Conservation (phyloP, 2,329 filamentous ascomycete species). For the Hypoxylon sp. region DNA sequence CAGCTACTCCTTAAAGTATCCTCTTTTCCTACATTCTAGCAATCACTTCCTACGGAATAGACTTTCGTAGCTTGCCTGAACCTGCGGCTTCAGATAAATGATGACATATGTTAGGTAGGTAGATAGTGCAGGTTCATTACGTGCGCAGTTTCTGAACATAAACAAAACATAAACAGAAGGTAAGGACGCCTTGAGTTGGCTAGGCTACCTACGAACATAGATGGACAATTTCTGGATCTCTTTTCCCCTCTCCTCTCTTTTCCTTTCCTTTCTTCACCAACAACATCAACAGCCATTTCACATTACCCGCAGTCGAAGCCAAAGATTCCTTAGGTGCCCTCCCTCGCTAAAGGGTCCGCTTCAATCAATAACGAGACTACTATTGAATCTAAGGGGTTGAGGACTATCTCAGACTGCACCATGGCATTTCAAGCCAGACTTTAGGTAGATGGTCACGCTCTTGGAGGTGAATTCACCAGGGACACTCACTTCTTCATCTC, state of each 20-base stretch:
- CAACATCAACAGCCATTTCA: no score
- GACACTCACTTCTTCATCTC: neutral
- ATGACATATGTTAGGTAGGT: neutral
- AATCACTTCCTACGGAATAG: neutral
- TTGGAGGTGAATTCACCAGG: neutral
- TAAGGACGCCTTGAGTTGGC: no score
- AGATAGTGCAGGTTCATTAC: neutral
- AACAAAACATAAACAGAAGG: no score
- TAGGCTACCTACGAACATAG: no score
- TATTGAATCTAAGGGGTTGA: conserved; percentile 20
- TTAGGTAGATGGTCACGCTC: neutral
- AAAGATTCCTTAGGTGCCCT: neutral
- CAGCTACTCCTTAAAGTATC: neutral
- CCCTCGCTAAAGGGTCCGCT: conserved; percentile 27
- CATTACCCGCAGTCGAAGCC: neutral
- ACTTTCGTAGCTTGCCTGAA: neutral
- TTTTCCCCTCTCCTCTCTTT: no score
- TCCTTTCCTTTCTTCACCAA: no score
- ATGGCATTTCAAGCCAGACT: conserved; percentile 8
- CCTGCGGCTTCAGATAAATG: neutral
- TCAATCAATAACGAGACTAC: conserved; percentile 3
- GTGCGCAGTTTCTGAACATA: neutral
- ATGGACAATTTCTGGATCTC: no score
- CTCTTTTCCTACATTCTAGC: neutral
- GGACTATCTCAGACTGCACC: neutral